These are phyloP conservation scores for Vitis labrusca DNA, from an alignment of 164 flowering plant species.

Conservation along the genomic window DNA sequence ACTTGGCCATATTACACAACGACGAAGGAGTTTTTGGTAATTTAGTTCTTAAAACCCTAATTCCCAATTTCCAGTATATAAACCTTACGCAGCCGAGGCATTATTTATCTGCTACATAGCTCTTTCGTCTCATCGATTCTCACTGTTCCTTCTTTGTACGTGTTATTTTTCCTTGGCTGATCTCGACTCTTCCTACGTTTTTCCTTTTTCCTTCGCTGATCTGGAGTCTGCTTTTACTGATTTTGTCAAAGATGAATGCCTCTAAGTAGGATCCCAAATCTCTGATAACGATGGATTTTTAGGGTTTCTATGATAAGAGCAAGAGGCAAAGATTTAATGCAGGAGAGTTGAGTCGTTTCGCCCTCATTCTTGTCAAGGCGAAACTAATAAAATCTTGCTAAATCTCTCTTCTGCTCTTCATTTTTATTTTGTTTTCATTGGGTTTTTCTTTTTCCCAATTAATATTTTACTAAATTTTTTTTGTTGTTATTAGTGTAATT, in stretches of 20 bases:
- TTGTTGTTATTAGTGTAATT: neutral
- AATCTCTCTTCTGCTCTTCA: conserved; percentile 2
- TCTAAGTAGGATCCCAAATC: conserved; percentile 15
- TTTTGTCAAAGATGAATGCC: conserved; percentile 1
- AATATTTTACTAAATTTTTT: neutral
- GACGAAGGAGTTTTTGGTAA: neutral
- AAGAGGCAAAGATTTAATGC: conserved; percentile 26
- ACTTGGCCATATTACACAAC: neutral
- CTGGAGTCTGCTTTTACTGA: neutral
- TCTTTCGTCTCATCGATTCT: neutral
- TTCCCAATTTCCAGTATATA: neutral
- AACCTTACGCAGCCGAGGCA: neutral
- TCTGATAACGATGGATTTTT: neutral
- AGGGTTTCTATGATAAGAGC: neutral
- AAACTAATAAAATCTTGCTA: conserved; percentile 37
- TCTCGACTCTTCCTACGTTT: no score
- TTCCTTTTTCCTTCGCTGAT: neutral
- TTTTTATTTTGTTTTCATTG: neutral
- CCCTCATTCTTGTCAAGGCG: conserved; percentile 24
- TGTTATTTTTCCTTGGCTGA: no score
- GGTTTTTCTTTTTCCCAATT: neutral
- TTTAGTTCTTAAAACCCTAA: conserved; percentile 11
- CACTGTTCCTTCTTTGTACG: neutral
- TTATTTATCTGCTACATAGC: no score
- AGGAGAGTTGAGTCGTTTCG: conserved; percentile 50